Evolutionary conservation across 208 protist species (phyloP), one percentile per base, ranked within the genome.

Genomic region (Endotrypanum monterogeii): DNA sequence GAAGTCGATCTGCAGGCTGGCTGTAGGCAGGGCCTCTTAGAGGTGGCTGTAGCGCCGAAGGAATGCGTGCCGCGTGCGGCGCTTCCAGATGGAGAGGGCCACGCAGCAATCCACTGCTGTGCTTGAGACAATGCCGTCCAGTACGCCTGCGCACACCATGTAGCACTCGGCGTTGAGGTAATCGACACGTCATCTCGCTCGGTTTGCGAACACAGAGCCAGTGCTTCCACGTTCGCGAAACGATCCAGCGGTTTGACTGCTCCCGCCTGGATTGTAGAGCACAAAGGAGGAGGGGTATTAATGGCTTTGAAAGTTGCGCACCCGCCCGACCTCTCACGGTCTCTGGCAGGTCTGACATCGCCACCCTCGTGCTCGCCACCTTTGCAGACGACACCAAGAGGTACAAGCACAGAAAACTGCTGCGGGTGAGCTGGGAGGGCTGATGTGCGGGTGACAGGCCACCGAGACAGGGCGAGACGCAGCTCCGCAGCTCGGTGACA

Each of bases 51-150:
- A 39, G 50, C 37, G 37, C 41, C 37, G 28, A 3, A 25, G 18
- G 25, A 44, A 48, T 3, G 9, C 48, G 48, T 28, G 30, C n/a
- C 3, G 25, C 32, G 4, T 28, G 18, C 28, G 32, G 50, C 7
- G 67, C 32, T 32, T 25, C 12, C 11, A 9, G 30, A 20, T 23
- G 18, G 1, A n/a, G 37, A 41, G 32, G 41, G 55, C 70, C 54
- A 50, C 30, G 3, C 8, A 41, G 70, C 41, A 11, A 67, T 37
- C 52, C 63, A 84, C 23, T 50, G 58, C 28, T 81, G 76, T 46
- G 85, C 84, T 28, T 89, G 78, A 20, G 79, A 65, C 0, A 86
- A 32, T 23, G 83, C 83, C 0, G 88, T 89, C 74, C 81, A 89
- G 67, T 88, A 92, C 16, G 78, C 69, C 9, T 72, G 67, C 20